These are phyloP conservation scores for Saturnispora sekii DNA, from an alignment of 805 yeast genomes.

Conservation along the genomic window DNA sequence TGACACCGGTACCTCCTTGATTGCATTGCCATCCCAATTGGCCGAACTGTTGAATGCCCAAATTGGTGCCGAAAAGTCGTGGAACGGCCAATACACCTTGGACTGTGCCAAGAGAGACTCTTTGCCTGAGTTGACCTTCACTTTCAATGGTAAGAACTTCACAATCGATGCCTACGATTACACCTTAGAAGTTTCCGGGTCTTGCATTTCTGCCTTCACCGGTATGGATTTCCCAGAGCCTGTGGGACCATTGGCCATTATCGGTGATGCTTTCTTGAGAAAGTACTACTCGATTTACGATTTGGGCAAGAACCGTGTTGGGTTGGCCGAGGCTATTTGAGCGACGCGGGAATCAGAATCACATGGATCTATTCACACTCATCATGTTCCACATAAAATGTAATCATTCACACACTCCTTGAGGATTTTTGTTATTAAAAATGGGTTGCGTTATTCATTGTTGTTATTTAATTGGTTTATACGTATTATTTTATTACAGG, in stretches of 20 bases:
- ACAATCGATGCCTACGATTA: slow-evolving; percentile 85
- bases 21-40: slow-evolving; percentile 87
- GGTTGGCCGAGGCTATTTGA: slow-evolving; percentile 72
- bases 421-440: too few relatives aligned
- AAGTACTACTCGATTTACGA: slow-evolving; percentile 91
- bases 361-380: neutral
- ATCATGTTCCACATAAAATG: too few relatives aligned
- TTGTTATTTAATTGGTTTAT: too few relatives aligned
- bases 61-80: slow-evolving; percentile 94
- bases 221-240: slow-evolving; percentile 98
- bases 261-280: slow-evolving; percentile 97
- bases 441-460: too few relatives aligned
- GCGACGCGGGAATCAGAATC: neutral
- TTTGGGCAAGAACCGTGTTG: slow-evolving; percentile 83
- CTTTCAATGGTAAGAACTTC: slow-evolving; percentile 83
- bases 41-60: slow-evolving; percentile 93
- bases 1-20: slow-evolving; percentile 96
- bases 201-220: slow-evolving; percentile 93
- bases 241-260: slow-evolving; percentile 89
- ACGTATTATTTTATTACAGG: too few relatives aligned
- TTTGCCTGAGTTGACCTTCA: slow-evolving; percentile 88
- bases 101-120: slow-evolving; percentile 80
- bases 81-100: slow-evolving; percentile 94
- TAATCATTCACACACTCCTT: too few relatives aligned
- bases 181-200: slow-evolving; percentile 87